Percentiles rank a stretch among this genome's conserved stretches.
Evolutionary conservation across 768 basidiomycete species (phyloP).

Genomic region (Collybia mongolica): DNA sequence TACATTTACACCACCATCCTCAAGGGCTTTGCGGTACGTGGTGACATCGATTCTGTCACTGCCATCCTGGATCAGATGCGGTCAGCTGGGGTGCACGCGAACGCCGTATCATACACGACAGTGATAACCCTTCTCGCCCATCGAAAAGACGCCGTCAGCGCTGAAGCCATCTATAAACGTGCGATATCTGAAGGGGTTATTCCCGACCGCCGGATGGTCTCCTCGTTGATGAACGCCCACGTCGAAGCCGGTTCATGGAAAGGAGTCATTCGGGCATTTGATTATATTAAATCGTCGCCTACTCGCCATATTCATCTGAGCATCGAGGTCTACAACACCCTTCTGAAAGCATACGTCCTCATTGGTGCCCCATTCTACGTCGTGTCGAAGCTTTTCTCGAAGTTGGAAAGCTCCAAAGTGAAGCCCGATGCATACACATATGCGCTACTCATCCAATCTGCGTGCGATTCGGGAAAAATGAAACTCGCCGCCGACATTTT

Average conservation of each 20-base stretch:
- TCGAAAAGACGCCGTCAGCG: constrained; percentile 59
- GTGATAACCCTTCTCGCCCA: constrained; percentile 66
- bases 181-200: constrained; percentile 60
- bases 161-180: constrained; percentile 64
- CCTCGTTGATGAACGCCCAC: constrained; percentile 78
- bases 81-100: constrained; percentile 41
- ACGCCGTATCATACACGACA: constrained; percentile 57
- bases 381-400: constrained; percentile 61
- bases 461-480: constrained; percentile 72
- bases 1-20: constrained; percentile 63
- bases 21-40: constrained; percentile 49
- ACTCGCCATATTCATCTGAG: constrained; percentile 38
- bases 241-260: constrained; percentile 80
- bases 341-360: constrained; percentile 82
- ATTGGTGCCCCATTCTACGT: constrained; percentile 73
- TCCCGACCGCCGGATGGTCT: constrained; percentile 66
- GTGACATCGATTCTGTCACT: constrained; percentile 52
- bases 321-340: constrained; percentile 69
- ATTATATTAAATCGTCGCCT: constrained; percentile 45
- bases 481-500: constrained; percentile 65
- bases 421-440: constrained; percentile 67
- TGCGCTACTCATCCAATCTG: constrained; percentile 74
- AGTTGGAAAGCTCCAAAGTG: constrained; percentile 45
- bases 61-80: constrained; percentile 63
- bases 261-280: constrained; percentile 69